Evolutionary conservation across 192 early-diverging fungal species (phyloP), one percentile per base, ranked within the genome.

Genomic region (Coemansia sp.): DNA sequence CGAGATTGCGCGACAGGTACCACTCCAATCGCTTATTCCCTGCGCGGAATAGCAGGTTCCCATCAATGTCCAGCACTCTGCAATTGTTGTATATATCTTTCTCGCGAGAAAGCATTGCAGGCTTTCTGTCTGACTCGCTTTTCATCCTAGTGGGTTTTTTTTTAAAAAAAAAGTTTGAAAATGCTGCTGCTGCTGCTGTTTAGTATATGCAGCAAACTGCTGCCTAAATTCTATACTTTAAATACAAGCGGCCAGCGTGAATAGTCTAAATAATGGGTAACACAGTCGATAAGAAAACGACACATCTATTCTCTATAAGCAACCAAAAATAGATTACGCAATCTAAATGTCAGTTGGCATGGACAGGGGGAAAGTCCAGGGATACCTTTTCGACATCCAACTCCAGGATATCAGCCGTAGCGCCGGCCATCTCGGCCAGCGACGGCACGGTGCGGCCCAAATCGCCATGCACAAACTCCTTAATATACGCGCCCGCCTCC

Each of bases 401-500:
- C 44, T 87, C 88, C 27, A 92, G 65, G 21, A 95, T 89, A 54
- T 85, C 87, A 1, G 92, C 86, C 24, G 78, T 84, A 24, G 82
- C 55, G 31, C 91, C 80, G 2, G 82, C 83, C 58, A 98, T 56
- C 24, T 60, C 60, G n/a, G 70, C 71, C 24, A 89, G 54, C 22
- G 84, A 88, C 12, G 95, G 95, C 23, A 63, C 64, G 1, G 93
- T 95, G 22, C 94, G 83, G 4, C 94, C 94, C 16, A 87, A 63
- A 78, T 98, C 95, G n/a, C 93, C 90, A 59, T 95, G 93, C 2
- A 95, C 84, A 87, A 95, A 98, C 80, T 98, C 95, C 60, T 98
- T 98, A 56, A 98, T 87, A 35, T 82, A 82, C 1, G 94, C 90
- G 11, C 95, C 95, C 11, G 95, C 94, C 60, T 87, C 86, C 0